Base-by-base conservation (phyloP, 192 early-diverging fungal species). In the Linnemannia hyalina region DNA sequence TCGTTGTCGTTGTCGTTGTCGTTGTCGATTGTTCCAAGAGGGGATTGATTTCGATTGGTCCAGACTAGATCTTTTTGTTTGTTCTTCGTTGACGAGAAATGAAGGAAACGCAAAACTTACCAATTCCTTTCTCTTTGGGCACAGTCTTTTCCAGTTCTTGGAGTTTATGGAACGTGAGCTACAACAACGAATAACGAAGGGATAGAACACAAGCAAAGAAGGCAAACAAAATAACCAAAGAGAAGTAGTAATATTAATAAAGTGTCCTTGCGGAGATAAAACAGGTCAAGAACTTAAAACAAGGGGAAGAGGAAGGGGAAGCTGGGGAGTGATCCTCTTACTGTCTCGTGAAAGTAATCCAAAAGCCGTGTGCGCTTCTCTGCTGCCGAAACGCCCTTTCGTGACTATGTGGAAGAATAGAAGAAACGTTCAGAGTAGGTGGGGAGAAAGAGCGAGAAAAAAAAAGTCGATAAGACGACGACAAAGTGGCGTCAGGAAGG, bases 131-230 rank as follows among this genome's bases (percentile, higher is more conserved):
- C 70, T 88, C 77, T 86, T 97, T 97, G 22, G 96, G 91, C 0
- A 92, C 97, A 0, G 93, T 89, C 74, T 95, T 95, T 82, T 98
- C 97, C 11, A 98, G 81, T 73, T 98, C 97, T 82, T 96, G 96
- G 8, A 96, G 90, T 71, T 95, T 94, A 81, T 92, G 96, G 52
- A 96, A 93, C 35, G 95, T 92, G 63, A 91, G 90, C 91, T 95
- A 77, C 63, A 42, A 10, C 18, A 52, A 52, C 18, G 18, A 22
- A 52, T 22, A 52, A 22, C 20, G 49, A 52, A 52, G 16, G 49
- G 49, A 52, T 18, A 52, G 16, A 5, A 55, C 29, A 38, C 55
- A 52, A 55, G n/a, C 63, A 40, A 26, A 49, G 32, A n/a, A 46
- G 26, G 44, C 13, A 15, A 46, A 47, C 20, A 35, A 49, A 47